Base-by-base conservation (phyloP, 495 filamentous ascomycete genomes). In the Tetracladium setigerum region DNA sequence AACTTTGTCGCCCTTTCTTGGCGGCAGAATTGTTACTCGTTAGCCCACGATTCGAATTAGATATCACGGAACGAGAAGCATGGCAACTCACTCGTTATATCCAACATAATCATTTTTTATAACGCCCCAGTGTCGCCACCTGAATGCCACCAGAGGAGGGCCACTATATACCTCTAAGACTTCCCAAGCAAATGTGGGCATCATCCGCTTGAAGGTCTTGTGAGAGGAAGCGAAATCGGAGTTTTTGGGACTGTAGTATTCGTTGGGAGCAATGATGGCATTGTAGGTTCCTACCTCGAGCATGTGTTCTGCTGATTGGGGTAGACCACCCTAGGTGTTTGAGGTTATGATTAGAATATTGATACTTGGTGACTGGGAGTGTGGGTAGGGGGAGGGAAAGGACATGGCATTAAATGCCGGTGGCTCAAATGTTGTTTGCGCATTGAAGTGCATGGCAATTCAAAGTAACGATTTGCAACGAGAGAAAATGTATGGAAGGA, bases 101-200 rank as follows among this genome's bases (percentile, higher is more conserved):
- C 78, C 78, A 0, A 74, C 68, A 61, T 83, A 84, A 59, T 83
- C 80, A 52, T 71, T 73, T 62, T 73, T 75, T 72, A 84, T 81
- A 10, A 60, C 58, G 2, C 79, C 79, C 80, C 81, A 83, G 53
- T 84, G 81, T 24, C 80, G 58, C 79, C 80, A 83, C 44, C 69
- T 68, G 55, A 82, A 80, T 1, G 70, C 62, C 4, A 84, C 81
- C 43, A 61, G 59, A 16, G 81, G 79, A 34, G 77, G 79, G 0
- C 75, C 78, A 35, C 69, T 71, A 54, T 78, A 82, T 2, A 84
- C 78, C 63, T 83, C 81, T 12, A 76, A 59, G 16, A 83, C 79
- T 66, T 84, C 81, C 78, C 79, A 85, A 0, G 78, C 78, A 64
- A 85, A 84, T 0, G 74, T 77, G 12, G 78, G 79, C 79, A 84